These are phyloP conservation scores for Liriodendron chinense DNA, from an alignment of 164 flowering plant species.

Conservation along the genomic window DNA sequence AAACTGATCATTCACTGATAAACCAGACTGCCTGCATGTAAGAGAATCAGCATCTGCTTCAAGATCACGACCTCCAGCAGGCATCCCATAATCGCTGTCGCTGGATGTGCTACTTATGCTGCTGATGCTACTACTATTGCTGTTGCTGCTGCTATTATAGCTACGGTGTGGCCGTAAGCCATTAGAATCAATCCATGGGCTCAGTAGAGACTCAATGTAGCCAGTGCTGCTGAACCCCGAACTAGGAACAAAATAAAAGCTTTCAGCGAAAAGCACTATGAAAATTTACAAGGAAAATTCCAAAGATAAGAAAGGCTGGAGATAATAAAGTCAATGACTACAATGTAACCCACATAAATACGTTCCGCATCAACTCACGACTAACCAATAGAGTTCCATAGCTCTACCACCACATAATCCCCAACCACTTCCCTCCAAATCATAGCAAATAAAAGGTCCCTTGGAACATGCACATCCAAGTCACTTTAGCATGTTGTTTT, in stretches of 20 bases:
- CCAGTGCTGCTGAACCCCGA: conserved; percentile 35
- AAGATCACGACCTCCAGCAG: conserved; percentile 58
- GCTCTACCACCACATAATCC: too few relatives aligned
- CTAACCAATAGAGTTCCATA: background rate
- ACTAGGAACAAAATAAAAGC: conserved; percentile 13
- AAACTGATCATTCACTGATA: conserved; percentile 63
- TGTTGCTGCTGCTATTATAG: conserved; percentile 78
- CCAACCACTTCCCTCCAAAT: too few relatives aligned
- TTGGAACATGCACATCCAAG: too few relatives aligned
- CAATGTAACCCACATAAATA: too few relatives aligned
- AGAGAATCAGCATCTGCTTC: conserved; percentile 99
- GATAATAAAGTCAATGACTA: background rate
- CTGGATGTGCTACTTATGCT: conserved; percentile 79
- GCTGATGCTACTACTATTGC: conserved; percentile 80
- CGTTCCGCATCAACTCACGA: background rate
- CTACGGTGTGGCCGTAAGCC: conserved; percentile 32
- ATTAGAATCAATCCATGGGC: conserved; percentile 40
- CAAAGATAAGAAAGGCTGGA: background rate
- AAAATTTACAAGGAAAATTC: background rate
- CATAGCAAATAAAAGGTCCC: too few relatives aligned
- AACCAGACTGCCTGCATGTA: conserved; percentile 66
- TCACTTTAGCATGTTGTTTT: too few relatives aligned
- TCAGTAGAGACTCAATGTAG: conserved; percentile 44
- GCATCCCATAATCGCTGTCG: conserved; percentile 69
- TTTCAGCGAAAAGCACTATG: conserved; percentile 5